Conservation (phyloP, 495 filamentous ascomycete species). For the Xylaria bambusicola region DNA sequence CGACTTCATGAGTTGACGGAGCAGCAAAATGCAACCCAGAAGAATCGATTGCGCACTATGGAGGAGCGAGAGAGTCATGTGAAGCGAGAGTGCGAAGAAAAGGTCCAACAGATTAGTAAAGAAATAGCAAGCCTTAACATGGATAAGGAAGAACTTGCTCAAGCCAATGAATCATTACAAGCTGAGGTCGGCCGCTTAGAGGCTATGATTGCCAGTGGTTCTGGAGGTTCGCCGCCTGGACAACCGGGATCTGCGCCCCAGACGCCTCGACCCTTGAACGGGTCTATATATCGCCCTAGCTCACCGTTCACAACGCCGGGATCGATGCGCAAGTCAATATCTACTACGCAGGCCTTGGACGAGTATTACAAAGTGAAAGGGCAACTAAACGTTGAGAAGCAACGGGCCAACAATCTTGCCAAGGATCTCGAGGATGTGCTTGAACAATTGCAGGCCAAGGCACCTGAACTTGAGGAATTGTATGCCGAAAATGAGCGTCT, state of each 20-base stretch:
- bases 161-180: slow-evolving; percentile 70
- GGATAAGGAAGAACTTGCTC: slow-evolving; percentile 70
- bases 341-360: slow-evolving; percentile 53
- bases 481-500: slow-evolving; percentile 68
- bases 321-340: slow-evolving; percentile 50
- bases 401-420: slow-evolving; percentile 67
- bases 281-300: slow-evolving; percentile 42
- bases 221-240: slow-evolving; percentile 28
- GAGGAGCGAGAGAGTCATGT: slow-evolving; percentile 73
- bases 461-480: slow-evolving; percentile 67
- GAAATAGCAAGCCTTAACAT: slow-evolving; percentile 66
- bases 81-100: slow-evolving; percentile 77
- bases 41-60: slow-evolving; percentile 78
- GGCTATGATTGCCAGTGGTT: slow-evolving; percentile 37
- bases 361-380: slow-evolving; percentile 57
- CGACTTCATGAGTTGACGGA: slow-evolving; percentile 84
- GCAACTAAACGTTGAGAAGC: slow-evolving; percentile 62
- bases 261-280: slow-evolving; percentile 61
- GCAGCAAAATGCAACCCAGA: slow-evolving; percentile 78
- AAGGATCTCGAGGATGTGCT: slow-evolving; percentile 80
- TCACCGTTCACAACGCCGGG: slow-evolving; percentile 57
- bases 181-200: slow-evolving; percentile 66
- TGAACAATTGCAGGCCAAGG: slow-evolving; percentile 65
- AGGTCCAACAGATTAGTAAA: slow-evolving; percentile 74
- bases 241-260: slow-evolving; percentile 50